These are phyloP conservation scores for Thraustochytrium striatum DNA, from an alignment of 352 stramenopile genomes.

Conservation along the genomic window DNA sequence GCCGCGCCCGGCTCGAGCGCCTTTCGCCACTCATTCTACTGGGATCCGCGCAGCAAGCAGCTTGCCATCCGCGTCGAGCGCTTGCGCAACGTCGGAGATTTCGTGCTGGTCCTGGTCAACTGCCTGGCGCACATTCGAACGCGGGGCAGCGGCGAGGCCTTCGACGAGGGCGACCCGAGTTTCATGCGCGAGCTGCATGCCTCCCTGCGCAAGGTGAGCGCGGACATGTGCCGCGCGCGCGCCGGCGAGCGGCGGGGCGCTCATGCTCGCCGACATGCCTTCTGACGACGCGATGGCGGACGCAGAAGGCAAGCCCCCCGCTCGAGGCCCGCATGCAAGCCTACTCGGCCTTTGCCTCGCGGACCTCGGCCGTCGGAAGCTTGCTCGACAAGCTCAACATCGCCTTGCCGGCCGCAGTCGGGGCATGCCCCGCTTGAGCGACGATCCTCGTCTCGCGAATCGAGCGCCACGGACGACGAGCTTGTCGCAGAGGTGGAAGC, in stretches of 20 bases:
- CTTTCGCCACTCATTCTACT: slow-evolving; percentile 39
- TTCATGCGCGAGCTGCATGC: slow-evolving; percentile 41
- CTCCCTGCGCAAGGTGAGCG: slow-evolving; percentile 20
- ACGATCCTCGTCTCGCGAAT: too few relatives aligned
- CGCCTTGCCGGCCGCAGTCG: too few relatives aligned
- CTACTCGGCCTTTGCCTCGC: slow-evolving; percentile 14
- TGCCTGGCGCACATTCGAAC: slow-evolving; percentile 26
- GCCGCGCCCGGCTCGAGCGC: neutral
- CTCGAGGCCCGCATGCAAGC: neutral
- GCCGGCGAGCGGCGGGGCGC: neutral
- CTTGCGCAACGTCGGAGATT: slow-evolving; percentile 28
- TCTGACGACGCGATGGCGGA: neutral
- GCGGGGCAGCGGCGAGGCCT: neutral
- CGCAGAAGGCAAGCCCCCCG: neutral
- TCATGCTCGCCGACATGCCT: neutral
- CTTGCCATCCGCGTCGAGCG: slow-evolving; percentile 29
- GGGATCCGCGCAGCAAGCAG: neutral
- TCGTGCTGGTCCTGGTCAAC: slow-evolving; percentile 30
- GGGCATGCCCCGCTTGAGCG: too few relatives aligned
- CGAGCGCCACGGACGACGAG: too few relatives aligned
- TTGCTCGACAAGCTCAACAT: too few relatives aligned
- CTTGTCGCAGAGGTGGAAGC: neutral
- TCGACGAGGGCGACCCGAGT: slow-evolving; percentile 6
- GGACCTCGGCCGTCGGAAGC: too few relatives aligned
- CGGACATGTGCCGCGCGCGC: neutral